phyloP scores from a whole-genome alignment of 2,329 filamentous ascomycete species.

The Epichloe glyceriae region DNA sequence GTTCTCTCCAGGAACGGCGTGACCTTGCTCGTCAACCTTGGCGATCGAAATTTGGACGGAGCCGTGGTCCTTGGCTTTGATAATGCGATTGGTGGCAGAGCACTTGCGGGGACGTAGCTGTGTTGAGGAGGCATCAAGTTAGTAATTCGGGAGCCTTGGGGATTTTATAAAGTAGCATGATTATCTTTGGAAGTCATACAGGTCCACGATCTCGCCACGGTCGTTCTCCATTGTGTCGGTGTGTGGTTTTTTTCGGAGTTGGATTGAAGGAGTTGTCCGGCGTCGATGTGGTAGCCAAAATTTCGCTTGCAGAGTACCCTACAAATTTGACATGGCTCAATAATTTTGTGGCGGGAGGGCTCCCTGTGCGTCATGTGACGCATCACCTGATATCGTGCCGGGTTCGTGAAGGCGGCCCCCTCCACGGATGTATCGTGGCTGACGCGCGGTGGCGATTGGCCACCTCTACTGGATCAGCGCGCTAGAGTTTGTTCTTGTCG shows the following conservation, averaged over 20 bases:
- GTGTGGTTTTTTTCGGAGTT: slow-evolving; percentile 15
- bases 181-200: slow-evolving; percentile 47
- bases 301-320: slow-evolving; percentile 15
- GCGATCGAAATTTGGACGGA: slow-evolving; percentile 93
- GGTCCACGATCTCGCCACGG: slow-evolving; percentile 98
- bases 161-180: neutral
- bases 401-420: slow-evolving; percentile 11
- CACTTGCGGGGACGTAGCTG: slow-evolving; percentile 98
- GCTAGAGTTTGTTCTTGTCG: neutral
- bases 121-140: slow-evolving; percentile 9
- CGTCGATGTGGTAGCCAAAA: slow-evolving; percentile 19
- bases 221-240: slow-evolving; percentile 95
- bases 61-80: slow-evolving; percentile 99
- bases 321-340: slow-evolving; percentile 21
- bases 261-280: slow-evolving; percentile 12
- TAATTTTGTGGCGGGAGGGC: slow-evolving; percentile 25
- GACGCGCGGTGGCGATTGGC: neutral
- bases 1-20: slow-evolving; percentile 86
- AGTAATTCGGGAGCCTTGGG: slow-evolving; percentile 12
- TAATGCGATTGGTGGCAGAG: slow-evolving; percentile 98
- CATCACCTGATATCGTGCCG: slow-evolving; percentile 23
- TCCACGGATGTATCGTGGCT: neutral
- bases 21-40: slow-evolving; percentile 98
- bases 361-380: slow-evolving; percentile 22
- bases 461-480: neutral